A percentile compares a stretch with the other conserved stretches of the same genome.
Conservation (phyloP, 345 rosid species). For the Gossypium longicalyx region DNA sequence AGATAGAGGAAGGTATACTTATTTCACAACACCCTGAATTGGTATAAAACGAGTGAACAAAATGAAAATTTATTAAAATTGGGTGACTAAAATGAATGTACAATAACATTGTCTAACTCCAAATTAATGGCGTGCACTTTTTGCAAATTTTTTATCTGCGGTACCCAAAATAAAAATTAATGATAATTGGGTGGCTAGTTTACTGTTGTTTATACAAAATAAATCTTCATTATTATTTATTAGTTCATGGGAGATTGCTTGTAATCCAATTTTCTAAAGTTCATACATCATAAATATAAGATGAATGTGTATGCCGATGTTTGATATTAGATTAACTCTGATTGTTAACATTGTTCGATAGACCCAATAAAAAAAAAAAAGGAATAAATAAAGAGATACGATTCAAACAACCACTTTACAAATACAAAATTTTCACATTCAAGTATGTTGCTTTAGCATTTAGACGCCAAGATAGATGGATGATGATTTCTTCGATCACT, state of each 20-base stretch:
- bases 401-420: background rate
- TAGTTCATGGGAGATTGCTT: background rate
- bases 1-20: too few species aligned
- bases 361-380: background rate
- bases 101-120: too few species aligned
- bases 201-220: background rate
- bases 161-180: too few species aligned
- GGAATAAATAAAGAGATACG: background rate
- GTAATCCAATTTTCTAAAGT: background rate
- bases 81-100: too few species aligned
- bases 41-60: too few species aligned
- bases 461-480: background rate
- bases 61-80: too few species aligned
- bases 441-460: constrained; percentile 11
- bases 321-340: background rate
- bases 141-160: too few species aligned
- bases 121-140: too few species aligned
- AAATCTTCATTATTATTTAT: background rate
- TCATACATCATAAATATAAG: background rate
- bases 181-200: too few species aligned
- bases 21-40: too few species aligned
- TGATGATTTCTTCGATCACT: background rate
- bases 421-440: constrained; percentile 10
- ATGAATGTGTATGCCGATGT: background rate
- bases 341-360: background rate